Base-by-base conservation (phyloP, 768 basidiomycete genomes). In the Hirschioporus abietinus region DNA sequence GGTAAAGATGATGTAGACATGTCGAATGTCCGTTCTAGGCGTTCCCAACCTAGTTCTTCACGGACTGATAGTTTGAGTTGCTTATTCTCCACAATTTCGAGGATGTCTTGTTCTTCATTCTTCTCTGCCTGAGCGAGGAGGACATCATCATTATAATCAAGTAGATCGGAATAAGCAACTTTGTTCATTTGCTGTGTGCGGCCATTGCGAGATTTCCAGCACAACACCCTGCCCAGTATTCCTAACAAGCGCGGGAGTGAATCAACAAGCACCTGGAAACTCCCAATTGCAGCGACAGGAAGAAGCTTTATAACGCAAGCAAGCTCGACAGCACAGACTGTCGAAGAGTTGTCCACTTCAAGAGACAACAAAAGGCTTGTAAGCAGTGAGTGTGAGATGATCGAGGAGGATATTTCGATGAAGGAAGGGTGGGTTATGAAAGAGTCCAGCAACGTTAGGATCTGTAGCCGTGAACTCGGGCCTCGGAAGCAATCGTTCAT, bases 311-410 rank as follows among this genome's bases (percentile, higher is more conserved):
- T 84, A 24, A 93, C 72, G 17, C 89, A 78, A 1, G 83, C 85
- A 63, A 93, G 77, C 4, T 82, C 86, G 63, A 89, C 82, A 1
- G 85, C 86, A 70, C 88, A 89, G 27, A 84, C 78, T 0, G 89
- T 91, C 12, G 90, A 86, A 57, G 91, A 93, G 64, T 85, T 87
- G 72, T 95, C 93, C 69, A 93, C 78, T 30, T 88, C 76, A 26
- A 94, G 80, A 3, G 89, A 93, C 62, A 83, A 74, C 7, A 92
- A 74, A n/a, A 95, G 72, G 67, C 83, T 86, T 25, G 78, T 77
- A 78, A 91, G 84, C 64, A 94, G 81, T 15, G 85, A 82, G 71
- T 91, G 90, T 5, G 88, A 85, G 24, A 92, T 76, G 26, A 85
- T 77, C 42, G 76, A 71, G 18, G 85, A 81, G 18, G 82, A 81